Evolutionary conservation across 176 grass and related monocot species (phyloP).

Genomic region (Phoenix dactylifera): DNA sequence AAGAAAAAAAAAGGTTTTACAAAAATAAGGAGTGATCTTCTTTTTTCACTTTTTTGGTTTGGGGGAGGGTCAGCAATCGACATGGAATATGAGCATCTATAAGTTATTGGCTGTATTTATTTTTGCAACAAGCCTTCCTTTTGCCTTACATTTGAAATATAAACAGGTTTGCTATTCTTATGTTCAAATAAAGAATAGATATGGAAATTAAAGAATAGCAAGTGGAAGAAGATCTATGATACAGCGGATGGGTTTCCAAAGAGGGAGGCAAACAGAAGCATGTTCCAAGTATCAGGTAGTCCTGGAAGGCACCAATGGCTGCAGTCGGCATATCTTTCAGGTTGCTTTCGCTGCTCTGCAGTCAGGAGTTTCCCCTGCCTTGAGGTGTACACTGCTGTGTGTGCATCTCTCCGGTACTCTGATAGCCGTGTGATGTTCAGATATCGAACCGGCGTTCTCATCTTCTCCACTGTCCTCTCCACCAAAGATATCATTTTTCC

Average conservation of each 20-base stretch:
- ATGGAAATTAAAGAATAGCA: too few relatives aligned
- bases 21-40: too few relatives aligned
- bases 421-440: constrained; percentile 39
- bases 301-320: constrained; percentile 62
- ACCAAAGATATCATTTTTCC: constrained; percentile 14
- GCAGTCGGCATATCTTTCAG: constrained; percentile 25
- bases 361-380: constrained; percentile 26
- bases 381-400: constrained; percentile 37
- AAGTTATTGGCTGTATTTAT: too few relatives aligned
- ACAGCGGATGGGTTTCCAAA: constrained; percentile 4
- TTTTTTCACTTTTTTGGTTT: too few relatives aligned
- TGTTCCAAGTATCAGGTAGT: constrained; percentile 42
- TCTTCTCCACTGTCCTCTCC: constrained; percentile 17
- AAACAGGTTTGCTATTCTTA: too few relatives aligned
- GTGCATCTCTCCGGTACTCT: constrained; percentile 23
- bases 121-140: too few relatives aligned
- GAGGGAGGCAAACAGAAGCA: constrained; percentile 39
- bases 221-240: not conserved
- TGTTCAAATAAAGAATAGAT: too few relatives aligned
- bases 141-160: too few relatives aligned
- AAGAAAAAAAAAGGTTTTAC: too few relatives aligned
- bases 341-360: constrained; percentile 18
- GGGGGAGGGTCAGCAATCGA: too few relatives aligned
- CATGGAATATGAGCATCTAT: too few relatives aligned
- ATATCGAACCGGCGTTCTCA: constrained; percentile 20